Conservation (phyloP, 2,329 filamentous ascomycete genomes). For the Neopestalotiopsis sp. region DNA sequence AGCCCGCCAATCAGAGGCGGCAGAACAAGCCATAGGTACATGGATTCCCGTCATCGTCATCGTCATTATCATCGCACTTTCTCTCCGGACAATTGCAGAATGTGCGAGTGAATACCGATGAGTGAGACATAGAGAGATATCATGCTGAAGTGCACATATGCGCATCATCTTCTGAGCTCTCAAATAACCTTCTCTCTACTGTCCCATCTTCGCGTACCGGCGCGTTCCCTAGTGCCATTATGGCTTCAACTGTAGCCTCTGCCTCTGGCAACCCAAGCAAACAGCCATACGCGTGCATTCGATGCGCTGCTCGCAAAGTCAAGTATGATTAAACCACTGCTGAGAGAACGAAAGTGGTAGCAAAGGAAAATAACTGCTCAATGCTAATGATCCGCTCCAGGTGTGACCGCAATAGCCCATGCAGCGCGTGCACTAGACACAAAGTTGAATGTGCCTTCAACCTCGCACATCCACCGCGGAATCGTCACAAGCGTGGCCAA, state of each 20-base stretch:
- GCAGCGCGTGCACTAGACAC: slow-evolving; percentile 36
- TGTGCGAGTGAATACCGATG: too few relatives aligned
- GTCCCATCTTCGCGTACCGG: not conserved
- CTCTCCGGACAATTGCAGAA: not conserved
- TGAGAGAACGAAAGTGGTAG: not conserved
- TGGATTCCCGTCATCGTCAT: not conserved
- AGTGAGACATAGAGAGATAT: too few relatives aligned
- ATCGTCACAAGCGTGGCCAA: slow-evolving; percentile 24
- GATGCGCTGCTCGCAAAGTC: slow-evolving; percentile 38
- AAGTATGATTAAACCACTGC: slow-evolving; percentile 24
- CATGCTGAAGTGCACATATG: too few relatives aligned
- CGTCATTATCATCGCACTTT: not conserved
- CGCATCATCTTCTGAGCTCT: not conserved
- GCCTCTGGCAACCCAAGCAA: slow-evolving; percentile 14
- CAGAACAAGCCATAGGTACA: not conserved
- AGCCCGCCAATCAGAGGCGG: slow-evolving; percentile 16
- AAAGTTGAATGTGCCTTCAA: slow-evolving; percentile 33
- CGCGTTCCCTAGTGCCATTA: not conserved
- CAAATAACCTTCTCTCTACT: not conserved
- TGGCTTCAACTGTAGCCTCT: not conserved
- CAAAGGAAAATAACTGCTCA: not conserved
- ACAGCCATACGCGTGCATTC: slow-evolving; percentile 25
- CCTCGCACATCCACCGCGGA: slow-evolving; percentile 24
- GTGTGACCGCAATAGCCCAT: slow-evolving; percentile 43
- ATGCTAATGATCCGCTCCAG: slow-evolving; percentile 12